Percentiles rank a stretch among this genome's conserved stretches.
These are phyloP conservation scores for Amanita inopinata DNA, from an alignment of 768 basidiomycete species.

Conservation along the genomic window DNA sequence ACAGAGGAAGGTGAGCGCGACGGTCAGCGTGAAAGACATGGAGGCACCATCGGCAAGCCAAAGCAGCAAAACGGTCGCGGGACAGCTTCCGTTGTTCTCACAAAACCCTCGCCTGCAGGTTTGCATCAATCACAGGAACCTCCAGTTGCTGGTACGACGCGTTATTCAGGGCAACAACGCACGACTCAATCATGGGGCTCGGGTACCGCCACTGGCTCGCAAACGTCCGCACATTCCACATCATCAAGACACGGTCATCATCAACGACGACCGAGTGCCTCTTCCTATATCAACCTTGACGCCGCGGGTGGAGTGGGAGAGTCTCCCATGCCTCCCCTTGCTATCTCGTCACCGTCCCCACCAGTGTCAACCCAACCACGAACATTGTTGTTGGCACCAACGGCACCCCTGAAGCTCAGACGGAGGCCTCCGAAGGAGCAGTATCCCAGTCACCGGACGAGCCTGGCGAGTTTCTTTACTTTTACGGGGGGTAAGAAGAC, in stretches of 20 bases:
- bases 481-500: slow-evolving; percentile 5
- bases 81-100: no score
- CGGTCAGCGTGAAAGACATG: no score
- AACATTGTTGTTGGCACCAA: neutral
- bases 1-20: no score
- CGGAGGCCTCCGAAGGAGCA: neutral
- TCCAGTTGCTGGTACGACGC: no score
- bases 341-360: neutral
- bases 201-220: no score
- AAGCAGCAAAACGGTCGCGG: no score
- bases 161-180: no score
- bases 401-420: neutral
- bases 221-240: no score
- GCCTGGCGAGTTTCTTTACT: slow-evolving; percentile 9
- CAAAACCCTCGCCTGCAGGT: no score
- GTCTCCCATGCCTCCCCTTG: slow-evolving; percentile 34
- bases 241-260: neutral
- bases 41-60: no score
- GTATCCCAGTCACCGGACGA: neutral
- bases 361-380: slow-evolving; percentile 5
- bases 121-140: no score
- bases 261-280: neutral
- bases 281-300: slow-evolving; percentile 31
- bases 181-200: no score
- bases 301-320: slow-evolving; percentile 56